Evolutionary conservation across 768 basidiomycete genomes (phyloP).

Genomic region (Hypholoma fasciculare): DNA sequence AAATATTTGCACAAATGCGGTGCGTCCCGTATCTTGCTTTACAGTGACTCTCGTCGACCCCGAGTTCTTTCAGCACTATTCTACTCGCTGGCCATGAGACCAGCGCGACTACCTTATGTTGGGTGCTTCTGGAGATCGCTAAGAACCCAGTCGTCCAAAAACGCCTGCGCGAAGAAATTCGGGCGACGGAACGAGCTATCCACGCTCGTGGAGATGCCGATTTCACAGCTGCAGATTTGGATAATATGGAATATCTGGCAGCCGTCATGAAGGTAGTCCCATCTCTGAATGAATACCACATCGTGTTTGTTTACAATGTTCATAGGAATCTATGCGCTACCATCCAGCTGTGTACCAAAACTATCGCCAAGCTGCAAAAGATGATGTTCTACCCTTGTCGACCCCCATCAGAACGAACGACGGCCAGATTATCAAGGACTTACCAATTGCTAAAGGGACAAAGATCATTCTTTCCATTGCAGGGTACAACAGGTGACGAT

Average conservation of each 20-base stretch:
- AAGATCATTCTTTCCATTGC: conserved; percentile 53
- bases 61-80: conserved; percentile 33
- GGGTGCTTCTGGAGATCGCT: conserved; percentile 65
- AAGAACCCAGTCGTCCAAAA: conserved; percentile 57
- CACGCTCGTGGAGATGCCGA: conserved; percentile 37
- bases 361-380: conserved; percentile 48
- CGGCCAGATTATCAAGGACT: conserved; percentile 40
- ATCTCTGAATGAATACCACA: background rate
- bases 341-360: conserved; percentile 55
- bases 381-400: conserved; percentile 62
- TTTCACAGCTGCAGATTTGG: conserved; percentile 47
- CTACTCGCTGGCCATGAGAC: conserved; percentile 60
- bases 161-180: conserved; percentile 61
- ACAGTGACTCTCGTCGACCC: background rate
- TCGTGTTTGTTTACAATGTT: background rate
- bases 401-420: conserved; percentile 46
- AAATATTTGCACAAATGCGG: conserved; percentile 50
- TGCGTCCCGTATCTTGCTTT: conserved; percentile 33
- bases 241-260: conserved; percentile 47
- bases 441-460: conserved; percentile 51
- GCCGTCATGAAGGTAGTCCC: conserved; percentile 46
- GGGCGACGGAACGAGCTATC: conserved; percentile 32
- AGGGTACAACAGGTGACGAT: conserved; percentile 51
- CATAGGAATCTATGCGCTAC: conserved; percentile 51
- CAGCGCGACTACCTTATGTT: conserved; percentile 56